phyloP scores from a whole-genome alignment of 208 protist genomes.

The Trypanosoma boissoni region DNA sequence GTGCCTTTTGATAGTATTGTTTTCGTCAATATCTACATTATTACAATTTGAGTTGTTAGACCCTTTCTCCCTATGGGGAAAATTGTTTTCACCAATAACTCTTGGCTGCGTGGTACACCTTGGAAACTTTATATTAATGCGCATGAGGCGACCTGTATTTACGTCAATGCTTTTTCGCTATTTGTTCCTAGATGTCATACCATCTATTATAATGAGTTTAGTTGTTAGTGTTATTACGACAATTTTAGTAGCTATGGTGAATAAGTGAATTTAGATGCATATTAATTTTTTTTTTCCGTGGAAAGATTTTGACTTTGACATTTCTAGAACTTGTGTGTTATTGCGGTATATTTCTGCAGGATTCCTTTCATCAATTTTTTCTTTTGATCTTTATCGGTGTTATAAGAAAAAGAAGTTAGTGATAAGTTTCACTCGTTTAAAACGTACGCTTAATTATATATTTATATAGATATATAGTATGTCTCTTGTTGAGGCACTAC shows the following conservation, averaged over 20 bases:
- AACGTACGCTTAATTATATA: slow-evolving; percentile 2
- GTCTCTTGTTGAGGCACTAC: slow-evolving; percentile 37
- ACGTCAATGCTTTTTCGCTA: slow-evolving; percentile 57
- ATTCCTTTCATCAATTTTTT: too few species aligned
- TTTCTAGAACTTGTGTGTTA: too few species aligned
- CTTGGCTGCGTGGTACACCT: slow-evolving; percentile 48
- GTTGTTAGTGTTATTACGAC: slow-evolving; percentile 37
- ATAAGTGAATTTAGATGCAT: background rate
- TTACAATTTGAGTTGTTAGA: slow-evolving; percentile 43
- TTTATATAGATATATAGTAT: slow-evolving; percentile 17
- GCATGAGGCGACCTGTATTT: slow-evolving; percentile 26
- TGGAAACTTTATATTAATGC: slow-evolving; percentile 30
- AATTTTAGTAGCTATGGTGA: background rate
- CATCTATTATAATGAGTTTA: slow-evolving; percentile 43
- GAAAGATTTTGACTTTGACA: background rate
- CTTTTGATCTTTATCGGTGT: too few species aligned
- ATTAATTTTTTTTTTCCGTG: slow-evolving; percentile 1
- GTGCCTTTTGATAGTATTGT: slow-evolving; percentile 16
- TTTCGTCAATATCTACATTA: slow-evolving; percentile 26
- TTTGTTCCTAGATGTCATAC: slow-evolving; percentile 48
- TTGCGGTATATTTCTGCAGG: too few species aligned
- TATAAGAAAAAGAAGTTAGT: too few species aligned
- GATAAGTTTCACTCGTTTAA: too few species aligned
- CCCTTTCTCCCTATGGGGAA: slow-evolving; percentile 30
- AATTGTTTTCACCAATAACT: slow-evolving; percentile 32